These are phyloP conservation scores for Pinus tabuliformis DNA, from an alignment of 75 land plant genomes.

Conservation along the genomic window DNA sequence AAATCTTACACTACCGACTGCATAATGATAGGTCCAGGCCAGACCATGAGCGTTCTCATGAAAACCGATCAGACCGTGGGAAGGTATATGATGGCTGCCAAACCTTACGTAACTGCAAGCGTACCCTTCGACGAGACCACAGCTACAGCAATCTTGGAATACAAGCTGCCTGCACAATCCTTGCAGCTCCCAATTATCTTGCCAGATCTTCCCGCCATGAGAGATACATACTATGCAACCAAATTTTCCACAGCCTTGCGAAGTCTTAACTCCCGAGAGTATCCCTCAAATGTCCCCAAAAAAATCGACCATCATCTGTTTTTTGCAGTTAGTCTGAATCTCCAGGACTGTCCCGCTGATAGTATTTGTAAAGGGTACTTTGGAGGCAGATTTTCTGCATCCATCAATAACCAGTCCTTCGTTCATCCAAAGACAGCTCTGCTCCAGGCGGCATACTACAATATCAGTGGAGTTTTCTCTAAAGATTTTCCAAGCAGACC, in stretches of 20 bases:
- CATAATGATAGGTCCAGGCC: not conserved
- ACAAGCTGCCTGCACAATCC: not conserved
- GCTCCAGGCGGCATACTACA: slow-evolving; percentile 12
- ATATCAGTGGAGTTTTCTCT: slow-evolving; percentile 18
- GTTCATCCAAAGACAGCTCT: slow-evolving; percentile 6
- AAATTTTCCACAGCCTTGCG: slow-evolving; percentile 18
- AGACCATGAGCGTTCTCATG: not conserved
- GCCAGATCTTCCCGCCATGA: slow-evolving; percentile 4
- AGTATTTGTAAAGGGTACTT: slow-evolving; percentile 21
- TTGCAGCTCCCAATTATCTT: not conserved
- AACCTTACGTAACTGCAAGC: not conserved
- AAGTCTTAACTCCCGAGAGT: slow-evolving; percentile 35
- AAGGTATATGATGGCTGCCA: not conserved
- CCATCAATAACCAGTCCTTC: slow-evolving; percentile 43
- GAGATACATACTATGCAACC: slow-evolving; percentile 14
- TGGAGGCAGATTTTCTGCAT: slow-evolving; percentile 20
- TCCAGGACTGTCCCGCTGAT: slow-evolving; percentile 34
- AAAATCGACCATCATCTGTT: slow-evolving; percentile 35
- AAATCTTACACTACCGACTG: not conserved
- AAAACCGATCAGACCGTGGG: not conserved
- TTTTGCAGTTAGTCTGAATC: slow-evolving; percentile 39
- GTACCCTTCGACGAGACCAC: not conserved
- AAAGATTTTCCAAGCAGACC: slow-evolving; percentile 24
- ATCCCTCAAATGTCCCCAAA: slow-evolving; percentile 41
- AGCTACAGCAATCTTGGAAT: not conserved